Evolutionary conservation across 1,284 basidiomycete genomes (phyloP), one percentile per base, ranked within the genome.

Genomic region (Anthracocystis panici-leucophaei): DNA sequence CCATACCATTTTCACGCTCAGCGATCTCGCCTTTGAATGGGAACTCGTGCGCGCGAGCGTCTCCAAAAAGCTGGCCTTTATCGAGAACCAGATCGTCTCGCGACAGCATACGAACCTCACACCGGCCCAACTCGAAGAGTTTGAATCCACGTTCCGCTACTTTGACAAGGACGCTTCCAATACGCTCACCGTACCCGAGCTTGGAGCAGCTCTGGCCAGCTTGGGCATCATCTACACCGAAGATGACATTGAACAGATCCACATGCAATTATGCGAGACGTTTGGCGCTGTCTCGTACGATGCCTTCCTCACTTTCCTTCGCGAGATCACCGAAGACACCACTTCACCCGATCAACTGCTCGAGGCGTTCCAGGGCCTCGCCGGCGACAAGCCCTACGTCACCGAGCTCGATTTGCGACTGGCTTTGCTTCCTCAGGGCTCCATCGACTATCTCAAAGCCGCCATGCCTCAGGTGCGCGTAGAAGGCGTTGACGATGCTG

Each of bases 31-130:
- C 65, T 97, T 95, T 78, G 96, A 98, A 86, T 88, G 95, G 2
- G 92, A 92, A 83, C 88, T 95, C 14, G 89, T 97, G 11, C 89
- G 90, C 54, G 92, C 92, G 72, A 92, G 91, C 46, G 89, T 97
- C 25, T 89, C 89, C 31, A 94, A 95, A 88, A 95, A 97, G 88
- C 91, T 95, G 40, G 90, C 92, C 0, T 98, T 98, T 85, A 93
- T 97, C 65, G 94, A 97, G 79, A 98, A 99, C 84, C 96, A 97
- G 89, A 94, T 97, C 81, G 92, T 97, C 0, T 95, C 95, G 7
- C 89, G 92, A 50, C 93, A 93, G 71, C 91, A 93, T 90, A 92
- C 93, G 27, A 95, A 95, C 83, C 86, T 98, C 71, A 97, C 95
- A 0, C 95, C 97, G 0, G 95, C 94, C 3, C 95, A 97, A 85